These are phyloP conservation scores for Scedosporium minutisporum DNA, from an alignment of 2,329 filamentous ascomycete genomes.

Conservation along the genomic window DNA sequence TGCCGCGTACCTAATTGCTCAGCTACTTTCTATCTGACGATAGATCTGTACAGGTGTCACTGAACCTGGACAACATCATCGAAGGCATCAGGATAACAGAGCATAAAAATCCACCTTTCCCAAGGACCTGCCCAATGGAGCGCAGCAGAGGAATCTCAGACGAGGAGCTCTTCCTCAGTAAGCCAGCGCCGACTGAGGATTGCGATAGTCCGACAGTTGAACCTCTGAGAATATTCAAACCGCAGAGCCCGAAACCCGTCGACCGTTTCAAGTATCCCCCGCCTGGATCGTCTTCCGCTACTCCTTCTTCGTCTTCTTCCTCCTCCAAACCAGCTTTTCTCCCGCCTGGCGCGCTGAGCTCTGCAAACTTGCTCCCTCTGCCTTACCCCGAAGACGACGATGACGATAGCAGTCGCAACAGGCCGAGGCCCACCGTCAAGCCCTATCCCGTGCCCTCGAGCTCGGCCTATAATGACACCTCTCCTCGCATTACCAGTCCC, in stretches of 20 bases:
- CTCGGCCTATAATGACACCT: slow-evolving; percentile 37
- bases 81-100: not conserved
- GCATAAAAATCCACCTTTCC: not conserved
- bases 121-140: slow-evolving; percentile 26
- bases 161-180: slow-evolving; percentile 74
- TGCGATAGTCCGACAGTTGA: slow-evolving; percentile 69
- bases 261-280: slow-evolving; percentile 43
- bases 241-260: slow-evolving; percentile 52
- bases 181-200: slow-evolving; percentile 38
- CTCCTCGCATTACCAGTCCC: slow-evolving; percentile 44
- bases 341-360: slow-evolving; percentile 61
- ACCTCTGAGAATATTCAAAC: slow-evolving; percentile 77
- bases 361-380: slow-evolving; percentile 45
- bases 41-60: not conserved
- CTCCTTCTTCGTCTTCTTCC: slow-evolving; percentile 28
- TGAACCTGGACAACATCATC: not conserved
- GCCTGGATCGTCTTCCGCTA: slow-evolving; percentile 26
- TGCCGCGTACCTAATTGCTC: not conserved
- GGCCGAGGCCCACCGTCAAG: slow-evolving; percentile 25
- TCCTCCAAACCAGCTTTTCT: slow-evolving; percentile 50
- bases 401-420: slow-evolving; percentile 16
- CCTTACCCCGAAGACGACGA: slow-evolving; percentile 68
- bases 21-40: too few relatives aligned
- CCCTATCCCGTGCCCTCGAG: slow-evolving; percentile 34
- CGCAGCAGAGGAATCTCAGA: slow-evolving; percentile 58